A percentile compares a stretch with the other conserved stretches of the same genome.
These are phyloP conservation scores for Paracorniculantispora psalliotae DNA, from an alignment of 2,329 filamentous ascomycete genomes.

Conservation along the genomic window DNA sequence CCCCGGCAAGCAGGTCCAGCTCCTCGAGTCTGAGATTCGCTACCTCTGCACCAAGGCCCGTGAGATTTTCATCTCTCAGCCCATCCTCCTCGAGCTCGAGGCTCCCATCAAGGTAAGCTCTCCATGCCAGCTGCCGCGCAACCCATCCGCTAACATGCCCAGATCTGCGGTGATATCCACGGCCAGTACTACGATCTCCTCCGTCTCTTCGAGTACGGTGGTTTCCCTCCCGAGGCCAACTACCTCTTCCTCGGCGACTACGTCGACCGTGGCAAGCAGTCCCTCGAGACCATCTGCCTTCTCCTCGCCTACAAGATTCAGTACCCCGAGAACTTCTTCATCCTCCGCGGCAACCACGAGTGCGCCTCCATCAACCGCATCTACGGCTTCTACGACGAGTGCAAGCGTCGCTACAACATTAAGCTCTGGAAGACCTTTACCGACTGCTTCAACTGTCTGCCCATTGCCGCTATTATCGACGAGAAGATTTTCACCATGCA, in stretches of 20 bases:
- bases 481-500: slow-evolving; percentile 98
- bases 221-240: slow-evolving; percentile 87
- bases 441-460: slow-evolving; percentile 92
- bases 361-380: slow-evolving; percentile 94
- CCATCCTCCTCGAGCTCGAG: slow-evolving; percentile 83
- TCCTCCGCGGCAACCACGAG: slow-evolving; percentile 91
- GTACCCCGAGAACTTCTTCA: slow-evolving; percentile 95
- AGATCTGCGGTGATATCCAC: slow-evolving; percentile 94
- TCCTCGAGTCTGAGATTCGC: slow-evolving; percentile 90
- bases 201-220: slow-evolving; percentile 97
- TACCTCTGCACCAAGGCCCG: slow-evolving; percentile 86
- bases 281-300: slow-evolving; percentile 87
- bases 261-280: slow-evolving; percentile 94
- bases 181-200: slow-evolving; percentile 96
- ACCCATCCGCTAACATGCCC: too few relatives aligned
- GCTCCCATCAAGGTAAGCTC: slow-evolving; percentile 97
- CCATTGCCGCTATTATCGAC: slow-evolving; percentile 93
- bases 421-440: slow-evolving; percentile 99
- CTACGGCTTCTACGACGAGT: slow-evolving; percentile 97
- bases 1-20: slow-evolving; percentile 96
- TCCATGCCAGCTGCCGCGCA: too few relatives aligned
- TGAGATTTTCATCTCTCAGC: slow-evolving; percentile 86
- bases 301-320: slow-evolving; percentile 96
- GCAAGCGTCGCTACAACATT: slow-evolving; percentile 91
- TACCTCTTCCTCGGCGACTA: slow-evolving; percentile 95